Percentiles rank a stretch among this genome's conserved stretches.
Evolutionary conservation across 768 basidiomycete genomes (phyloP).

Genomic region (Tricholomella constricta): DNA sequence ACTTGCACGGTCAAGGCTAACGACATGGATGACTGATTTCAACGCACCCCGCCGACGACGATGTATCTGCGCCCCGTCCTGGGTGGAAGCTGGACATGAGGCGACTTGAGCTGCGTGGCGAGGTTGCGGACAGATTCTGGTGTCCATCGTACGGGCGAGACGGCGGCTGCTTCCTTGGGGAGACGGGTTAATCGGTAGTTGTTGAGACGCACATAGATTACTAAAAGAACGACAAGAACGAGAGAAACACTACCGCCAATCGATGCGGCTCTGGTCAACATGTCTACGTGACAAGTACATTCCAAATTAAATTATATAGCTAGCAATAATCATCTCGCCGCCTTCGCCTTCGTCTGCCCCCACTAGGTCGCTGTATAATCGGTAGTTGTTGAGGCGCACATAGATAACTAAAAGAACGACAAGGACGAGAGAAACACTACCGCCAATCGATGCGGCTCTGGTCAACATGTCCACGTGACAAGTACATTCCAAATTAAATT

Average conservation of each 20-base stretch:
- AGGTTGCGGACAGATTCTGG: conserved; percentile 40
- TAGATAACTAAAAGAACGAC: conserved; percentile 29
- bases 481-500: no score
- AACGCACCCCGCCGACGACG: conserved; percentile 64
- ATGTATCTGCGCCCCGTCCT: conserved; percentile 77
- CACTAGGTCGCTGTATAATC: conserved; percentile 33
- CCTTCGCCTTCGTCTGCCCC: no score
- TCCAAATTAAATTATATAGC: no score
- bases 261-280: no score
- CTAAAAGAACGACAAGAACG: conserved; percentile 19
- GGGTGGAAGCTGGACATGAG: conserved; percentile 54
- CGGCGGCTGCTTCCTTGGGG: conserved; percentile 46
- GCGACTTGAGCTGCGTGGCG: conserved; percentile 38
- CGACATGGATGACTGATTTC: neutral
- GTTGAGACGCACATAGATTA: conserved; percentile 43
- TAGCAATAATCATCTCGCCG: no score
- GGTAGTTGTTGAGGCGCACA: conserved; percentile 50
- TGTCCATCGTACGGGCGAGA: conserved; percentile 57
- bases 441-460: no score
- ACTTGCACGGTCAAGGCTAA: neutral
- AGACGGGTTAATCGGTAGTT: conserved; percentile 53
- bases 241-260: no score
- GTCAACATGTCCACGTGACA: no score
- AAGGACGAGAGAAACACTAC: conserved; percentile 8
- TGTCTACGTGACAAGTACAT: no score